Evolutionary conservation across 179 eudicot species (phyloP), one percentile per base, ranked within the genome.

Genomic region (Spinacia oleracea): DNA sequence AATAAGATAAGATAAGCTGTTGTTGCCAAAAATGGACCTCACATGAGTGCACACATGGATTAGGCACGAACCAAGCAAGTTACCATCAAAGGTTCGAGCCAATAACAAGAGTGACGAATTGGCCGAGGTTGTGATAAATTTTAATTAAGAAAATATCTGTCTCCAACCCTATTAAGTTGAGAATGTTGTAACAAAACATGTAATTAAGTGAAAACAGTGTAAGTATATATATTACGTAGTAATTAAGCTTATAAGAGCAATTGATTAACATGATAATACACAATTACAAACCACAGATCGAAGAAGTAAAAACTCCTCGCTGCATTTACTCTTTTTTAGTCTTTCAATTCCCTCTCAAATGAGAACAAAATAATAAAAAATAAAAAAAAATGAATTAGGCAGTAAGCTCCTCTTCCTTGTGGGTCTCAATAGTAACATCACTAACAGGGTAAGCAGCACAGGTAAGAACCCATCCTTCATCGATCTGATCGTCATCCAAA

Each of bases 371-470:
- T 42, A 45, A 45, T 9, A 69, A 4, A 25, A 42, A 70, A 43
- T 3, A 23, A 12, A 70, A 6, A 3, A 42, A 31, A 20, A 62
- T 9, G 0, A 32, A 76, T 84, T 58, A 90, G 71, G 53, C 88
- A 78, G 86, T 75, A 67, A 93, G 92, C 4, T 83, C 94, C 60
- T 87, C 94, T 70, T 94, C 98, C 90, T 88, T 90, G 92, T 92
- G 98, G 20, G 98, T 92, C 84, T 88, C 87, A 83, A 94, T 88
- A 50, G 82, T 81, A 51, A 91, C 86, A 76, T 90, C 93, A 38
- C 81, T 67, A 6, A 70, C 25, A 18, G 96, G 92, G 51, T 87
- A 89, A 46, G 98, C 96, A 3, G 84, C 93, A 83, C 98, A 94
- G 10, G 97, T 94, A 38, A 94, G 91, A 1, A 94, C 98, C 85